Base-by-base conservation (phyloP, 2,329 filamentous ascomycete genomes). In the Trichophyton verrucosum region DNA sequence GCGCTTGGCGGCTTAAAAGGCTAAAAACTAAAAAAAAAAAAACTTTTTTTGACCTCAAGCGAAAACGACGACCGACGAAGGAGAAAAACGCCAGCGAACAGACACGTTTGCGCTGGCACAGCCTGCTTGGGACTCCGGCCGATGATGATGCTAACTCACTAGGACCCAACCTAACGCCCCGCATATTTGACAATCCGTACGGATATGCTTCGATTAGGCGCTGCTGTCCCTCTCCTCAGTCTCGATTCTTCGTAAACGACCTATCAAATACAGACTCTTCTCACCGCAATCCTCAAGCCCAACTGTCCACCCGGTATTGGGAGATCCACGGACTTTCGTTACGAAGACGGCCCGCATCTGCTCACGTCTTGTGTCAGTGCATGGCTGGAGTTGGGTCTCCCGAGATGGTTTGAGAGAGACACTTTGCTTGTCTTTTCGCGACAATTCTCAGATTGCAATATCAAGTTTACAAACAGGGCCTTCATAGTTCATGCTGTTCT, bases 401-500 rank as follows among this genome's bases (percentile, higher is more conserved):
- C 42, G 22, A 44, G 40, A 49, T 59, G 24, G 46, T 57, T 59
- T 17, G 60, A 38, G 38, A 7, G 59, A 60, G 38, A 60, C 57
- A 30, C 27, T 61, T n/a, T 9, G 20, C 7, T 3, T 38, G 55
- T 46, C 53, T 46, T 61, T 56, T 62, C 57, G 5, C 40, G 57
- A 53, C 15, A 13, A 40, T 27, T 47, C 47, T 59, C 58, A 64
- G 66, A 68, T 74, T 75, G 74, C 73, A 63, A 75, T 68, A 75
- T 62, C 60, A 73, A 75, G 56, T 44, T 36, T 61, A 38, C n/a
- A 44, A 44, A 56, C 62, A 75, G 74, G 69, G 72, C 74, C 74
- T 75, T 75, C 74, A 76, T 76, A 76, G 74, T 76, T 75, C 74
- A 74, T 76, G 74, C 70, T 72, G 59, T 47, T 60, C 44, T 65